Base-by-base conservation (phyloP, 2,329 filamentous ascomycete genomes). In the Colletotrichum lini region DNA sequence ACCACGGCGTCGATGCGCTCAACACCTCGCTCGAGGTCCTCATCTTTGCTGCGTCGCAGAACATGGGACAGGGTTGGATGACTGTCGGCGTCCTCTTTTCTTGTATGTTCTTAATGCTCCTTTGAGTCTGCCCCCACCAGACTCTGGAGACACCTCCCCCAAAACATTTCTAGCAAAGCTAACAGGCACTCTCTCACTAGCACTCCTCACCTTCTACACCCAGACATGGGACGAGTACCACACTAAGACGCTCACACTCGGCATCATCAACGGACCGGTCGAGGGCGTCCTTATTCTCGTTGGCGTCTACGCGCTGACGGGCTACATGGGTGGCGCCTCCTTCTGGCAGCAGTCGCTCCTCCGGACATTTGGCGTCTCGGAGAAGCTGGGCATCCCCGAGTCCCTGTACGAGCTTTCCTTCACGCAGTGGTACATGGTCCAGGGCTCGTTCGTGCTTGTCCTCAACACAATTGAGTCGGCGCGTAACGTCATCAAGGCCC, bases 191-290 rank as follows among this genome's bases (percentile, higher is more conserved):
- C 12, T 18, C 26, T 26, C 18, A n/a, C 59, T 72, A 94, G 92
- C 93, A 8, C 90, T 96, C 70, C 86, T 97, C 77, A 98, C 96
- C n/a, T 99, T 99, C 82, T 98, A 98, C 82, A 93, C 98, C 52
- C 96, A 98, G 81, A 98, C 96, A 44, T 99, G 96, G 96, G 96
- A 99, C 79, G 96, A 98, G 81, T 99, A 98, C 84, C 96, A 98
- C 84, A 99, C 96, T 62, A 95, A 98, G 82, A 96, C 95, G 3
- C 89, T 99, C 58, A 98, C 95, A 1, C 89, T 99, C 7, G 96
- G 96, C 70, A 85, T 98, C 73, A 88, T 99, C 75, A 98, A 96
- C 74, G 96, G 96, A 0, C 96, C 96, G 4, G 96, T 99, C 47
- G 96, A 99, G 83, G 96, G 96, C 62, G 92, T 99, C 67, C 84